phyloP scores from a whole-genome alignment of 2,329 filamentous ascomycete genomes.

The Hypoxylon rubiginosum region DNA sequence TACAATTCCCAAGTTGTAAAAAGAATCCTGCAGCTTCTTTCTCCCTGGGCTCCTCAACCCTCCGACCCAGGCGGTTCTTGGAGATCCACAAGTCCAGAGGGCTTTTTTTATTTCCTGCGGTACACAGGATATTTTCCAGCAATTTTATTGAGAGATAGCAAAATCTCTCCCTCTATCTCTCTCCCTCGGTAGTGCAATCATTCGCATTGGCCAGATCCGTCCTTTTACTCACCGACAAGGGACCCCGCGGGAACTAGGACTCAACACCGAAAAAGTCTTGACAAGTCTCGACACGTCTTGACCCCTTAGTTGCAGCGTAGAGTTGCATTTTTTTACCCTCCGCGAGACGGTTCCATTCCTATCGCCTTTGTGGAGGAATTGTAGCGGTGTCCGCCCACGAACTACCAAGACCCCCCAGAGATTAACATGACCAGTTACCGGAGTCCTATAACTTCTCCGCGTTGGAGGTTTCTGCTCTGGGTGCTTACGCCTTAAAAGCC shows the following conservation, averaged over 20 bases:
- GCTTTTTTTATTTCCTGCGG: conserved; percentile 28
- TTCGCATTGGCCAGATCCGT: conserved; percentile 12
- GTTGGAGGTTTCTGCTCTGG: conserved; percentile 61
- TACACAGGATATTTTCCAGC: conserved; percentile 40
- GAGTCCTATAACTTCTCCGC: conserved; percentile 58
- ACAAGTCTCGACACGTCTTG: conserved; percentile 11
- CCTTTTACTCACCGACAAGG: conserved; percentile 13
- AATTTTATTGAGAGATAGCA: conserved; percentile 28
- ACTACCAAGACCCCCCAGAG: conserved; percentile 46
- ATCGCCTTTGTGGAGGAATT: conserved; percentile 47
- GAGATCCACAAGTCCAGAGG: conserved; percentile 38
- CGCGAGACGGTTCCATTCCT: conserved; percentile 38
- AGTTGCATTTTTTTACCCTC: conserved; percentile 35
- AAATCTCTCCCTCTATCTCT: conserved; percentile 7
- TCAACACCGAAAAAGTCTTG: conserved; percentile 29
- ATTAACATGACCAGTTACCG: conserved; percentile 64
- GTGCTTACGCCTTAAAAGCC: conserved; percentile 58
- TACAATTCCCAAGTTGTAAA: conserved; percentile 23
- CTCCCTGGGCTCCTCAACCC: conserved; percentile 33
- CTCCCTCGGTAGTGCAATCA: conserved; percentile 17
- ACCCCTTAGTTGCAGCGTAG: conserved; percentile 28
- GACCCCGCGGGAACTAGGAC: conserved; percentile 19
- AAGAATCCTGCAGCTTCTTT: conserved; percentile 26
- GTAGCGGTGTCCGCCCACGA: conserved; percentile 49
- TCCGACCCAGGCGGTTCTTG: conserved; percentile 34